Conservation (phyloP, 331 rosid species). For the Pyrus hybrid region DNA sequence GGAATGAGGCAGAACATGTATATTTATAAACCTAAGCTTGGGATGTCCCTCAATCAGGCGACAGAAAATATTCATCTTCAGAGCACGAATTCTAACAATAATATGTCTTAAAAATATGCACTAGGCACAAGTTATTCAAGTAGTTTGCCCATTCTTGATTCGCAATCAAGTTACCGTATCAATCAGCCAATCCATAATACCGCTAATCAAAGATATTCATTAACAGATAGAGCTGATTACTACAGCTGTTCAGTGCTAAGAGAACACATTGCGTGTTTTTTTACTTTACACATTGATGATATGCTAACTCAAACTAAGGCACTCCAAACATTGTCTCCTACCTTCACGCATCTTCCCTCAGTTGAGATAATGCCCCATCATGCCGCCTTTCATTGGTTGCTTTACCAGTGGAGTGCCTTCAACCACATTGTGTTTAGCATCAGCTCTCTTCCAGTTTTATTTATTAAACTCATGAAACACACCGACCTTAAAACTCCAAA, state of each 20-base stretch:
- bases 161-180: neutral
- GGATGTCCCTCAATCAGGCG: too few relatives aligned
- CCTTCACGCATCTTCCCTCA: conserved; percentile 6
- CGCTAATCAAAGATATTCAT: neutral
- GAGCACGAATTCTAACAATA: too few relatives aligned
- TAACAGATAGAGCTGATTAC: neutral
- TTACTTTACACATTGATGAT: neutral
- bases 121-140: too few relatives aligned
- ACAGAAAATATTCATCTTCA: too few relatives aligned
- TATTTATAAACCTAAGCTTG: neutral
- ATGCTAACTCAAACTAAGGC: neutral
- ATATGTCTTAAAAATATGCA: too few relatives aligned
- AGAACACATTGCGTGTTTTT: neutral
- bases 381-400: neutral
- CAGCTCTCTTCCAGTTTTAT: neutral
- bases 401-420: neutral
- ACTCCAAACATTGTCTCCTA: conserved; percentile 4
- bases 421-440: conserved; percentile 1
- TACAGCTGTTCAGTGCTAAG: neutral
- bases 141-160: neutral
- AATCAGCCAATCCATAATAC: neutral
- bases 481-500: neutral
- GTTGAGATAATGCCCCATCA: neutral
- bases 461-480: neutral
- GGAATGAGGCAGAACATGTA: neutral